phyloP scores from a whole-genome alignment of 2,329 filamentous ascomycete genomes.

The Alternaria rosae region DNA sequence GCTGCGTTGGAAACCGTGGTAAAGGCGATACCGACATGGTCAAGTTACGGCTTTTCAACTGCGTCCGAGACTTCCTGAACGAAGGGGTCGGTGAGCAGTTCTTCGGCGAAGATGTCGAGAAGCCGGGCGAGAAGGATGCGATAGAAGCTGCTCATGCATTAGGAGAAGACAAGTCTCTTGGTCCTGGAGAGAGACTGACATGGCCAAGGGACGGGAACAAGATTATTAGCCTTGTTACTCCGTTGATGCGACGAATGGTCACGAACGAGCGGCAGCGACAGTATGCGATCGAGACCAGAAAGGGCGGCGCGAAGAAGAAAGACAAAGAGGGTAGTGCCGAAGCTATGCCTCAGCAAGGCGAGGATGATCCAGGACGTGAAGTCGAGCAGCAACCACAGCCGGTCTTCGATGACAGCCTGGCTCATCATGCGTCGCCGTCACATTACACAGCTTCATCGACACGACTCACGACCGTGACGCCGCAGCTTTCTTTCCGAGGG shows the following conservation, averaged over 20 bases:
- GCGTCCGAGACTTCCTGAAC: constrained; percentile 62
- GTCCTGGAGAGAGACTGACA: constrained; percentile 49
- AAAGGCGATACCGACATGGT: constrained; percentile 65
- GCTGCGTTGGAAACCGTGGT: constrained; percentile 65
- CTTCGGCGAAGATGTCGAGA: constrained; percentile 53
- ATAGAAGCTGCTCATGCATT: constrained; percentile 44
- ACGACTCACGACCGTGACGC: not conserved
- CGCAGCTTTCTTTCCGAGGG: not conserved
- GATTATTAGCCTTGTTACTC: constrained; percentile 65
- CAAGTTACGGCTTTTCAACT: constrained; percentile 64
- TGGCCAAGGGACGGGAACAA: constrained; percentile 65
- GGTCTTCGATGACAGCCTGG: constrained; percentile 15
- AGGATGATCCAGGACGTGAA: constrained; percentile 3
- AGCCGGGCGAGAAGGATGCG: constrained; percentile 43
- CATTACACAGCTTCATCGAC: constrained; percentile 4
- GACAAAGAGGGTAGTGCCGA: constrained; percentile 36
- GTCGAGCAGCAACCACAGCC: constrained; percentile 22
- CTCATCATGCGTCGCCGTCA: constrained; percentile 1
- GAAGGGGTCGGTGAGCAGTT: constrained; percentile 60
- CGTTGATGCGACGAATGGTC: constrained; percentile 64
- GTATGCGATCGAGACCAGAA: constrained; percentile 65
- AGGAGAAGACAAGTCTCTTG: constrained; percentile 51
- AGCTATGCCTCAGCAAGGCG: constrained; percentile 14
- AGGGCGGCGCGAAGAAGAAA: constrained; percentile 52
- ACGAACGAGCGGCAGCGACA: constrained; percentile 66